These are phyloP conservation scores for Trichosporon inkin DNA, from an alignment of 1,284 basidiomycete species.

Conservation along the genomic window DNA sequence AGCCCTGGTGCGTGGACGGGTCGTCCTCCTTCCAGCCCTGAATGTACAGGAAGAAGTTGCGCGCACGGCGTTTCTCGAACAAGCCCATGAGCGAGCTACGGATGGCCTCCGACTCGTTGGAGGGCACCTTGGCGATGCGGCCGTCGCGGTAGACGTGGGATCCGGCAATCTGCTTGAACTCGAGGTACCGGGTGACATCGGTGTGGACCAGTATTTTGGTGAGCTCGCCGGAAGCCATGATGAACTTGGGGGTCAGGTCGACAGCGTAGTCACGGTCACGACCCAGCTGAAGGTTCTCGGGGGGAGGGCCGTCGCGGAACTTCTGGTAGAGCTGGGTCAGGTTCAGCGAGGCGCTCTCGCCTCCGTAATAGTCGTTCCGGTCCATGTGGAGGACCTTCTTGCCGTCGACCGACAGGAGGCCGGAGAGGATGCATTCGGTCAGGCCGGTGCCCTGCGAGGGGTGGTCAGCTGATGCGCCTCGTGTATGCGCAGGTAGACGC, in stretches of 20 bases:
- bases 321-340: conserved; percentile 97
- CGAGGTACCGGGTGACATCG: conserved; percentile 96
- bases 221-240: conserved; percentile 96
- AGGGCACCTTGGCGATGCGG: conserved; percentile 95
- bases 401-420: conserved; percentile 93
- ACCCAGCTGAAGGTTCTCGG: conserved; percentile 63
- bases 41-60: conserved; percentile 98
- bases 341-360: conserved; percentile 94
- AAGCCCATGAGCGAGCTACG: conserved; percentile 93
- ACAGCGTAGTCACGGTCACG: conserved; percentile 94
- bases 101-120: conserved; percentile 96
- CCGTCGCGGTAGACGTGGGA: conserved; percentile 97
- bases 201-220: conserved; percentile 99
- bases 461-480: not conserved
- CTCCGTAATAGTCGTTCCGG: conserved; percentile 98
- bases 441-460: conserved; percentile 73
- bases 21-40: conserved; percentile 94
- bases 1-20: conserved; percentile 87
- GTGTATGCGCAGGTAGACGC: conserved; percentile 14
- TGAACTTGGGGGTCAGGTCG: conserved; percentile 92
- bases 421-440: conserved; percentile 97
- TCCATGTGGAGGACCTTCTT: conserved; percentile 99
- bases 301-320: conserved; percentile 66
- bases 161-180: conserved; percentile 99
- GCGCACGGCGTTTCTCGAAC: conserved; percentile 96